Percentiles rank a stretch among this genome's conserved stretches.
Conservation (phyloP, 2,329 filamentous ascomycete species). For the Coleophoma crateriformis region DNA sequence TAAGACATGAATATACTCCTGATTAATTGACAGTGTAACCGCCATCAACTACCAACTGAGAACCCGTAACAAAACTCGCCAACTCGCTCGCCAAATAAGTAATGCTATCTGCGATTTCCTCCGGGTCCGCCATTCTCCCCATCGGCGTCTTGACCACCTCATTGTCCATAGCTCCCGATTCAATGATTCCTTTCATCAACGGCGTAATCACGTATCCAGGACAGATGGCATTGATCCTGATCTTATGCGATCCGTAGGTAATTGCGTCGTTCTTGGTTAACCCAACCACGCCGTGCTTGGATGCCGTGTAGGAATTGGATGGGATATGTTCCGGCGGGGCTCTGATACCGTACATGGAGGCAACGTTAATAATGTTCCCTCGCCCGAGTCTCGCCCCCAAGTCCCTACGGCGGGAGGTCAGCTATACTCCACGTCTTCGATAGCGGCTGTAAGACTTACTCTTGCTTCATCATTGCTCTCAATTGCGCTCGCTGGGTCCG, state of each 20-base stretch:
- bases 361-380: constrained; percentile 48
- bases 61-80: constrained; percentile 47
- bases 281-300: constrained; percentile 40
- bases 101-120: constrained; percentile 49
- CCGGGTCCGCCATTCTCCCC: constrained; percentile 37
- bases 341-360: constrained; percentile 45
- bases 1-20: too few species aligned
- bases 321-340: constrained; percentile 29
- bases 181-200: constrained; percentile 24
- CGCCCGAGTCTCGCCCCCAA: constrained; percentile 34
- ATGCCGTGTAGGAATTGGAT: constrained; percentile 41
- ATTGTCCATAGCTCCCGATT: constrained; percentile 24
- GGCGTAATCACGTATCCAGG: constrained; percentile 44
- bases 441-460: constrained; percentile 22
- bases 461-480: constrained; percentile 43
- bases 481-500: constrained; percentile 50
- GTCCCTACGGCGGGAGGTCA: constrained; percentile 17
- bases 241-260: constrained; percentile 42
- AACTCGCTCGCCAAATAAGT: constrained; percentile 44
- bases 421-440: neutral
- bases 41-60: constrained; percentile 41
- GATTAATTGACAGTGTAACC: constrained; percentile 26
- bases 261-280: constrained; percentile 35
- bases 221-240: constrained; percentile 57
- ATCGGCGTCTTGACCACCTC: constrained; percentile 41